A percentile compares a stretch with the other conserved stretches of the same genome.
phyloP scores from a whole-genome alignment of 164 flowering plant species.

The Kalanchoe fedtschenkoi region DNA sequence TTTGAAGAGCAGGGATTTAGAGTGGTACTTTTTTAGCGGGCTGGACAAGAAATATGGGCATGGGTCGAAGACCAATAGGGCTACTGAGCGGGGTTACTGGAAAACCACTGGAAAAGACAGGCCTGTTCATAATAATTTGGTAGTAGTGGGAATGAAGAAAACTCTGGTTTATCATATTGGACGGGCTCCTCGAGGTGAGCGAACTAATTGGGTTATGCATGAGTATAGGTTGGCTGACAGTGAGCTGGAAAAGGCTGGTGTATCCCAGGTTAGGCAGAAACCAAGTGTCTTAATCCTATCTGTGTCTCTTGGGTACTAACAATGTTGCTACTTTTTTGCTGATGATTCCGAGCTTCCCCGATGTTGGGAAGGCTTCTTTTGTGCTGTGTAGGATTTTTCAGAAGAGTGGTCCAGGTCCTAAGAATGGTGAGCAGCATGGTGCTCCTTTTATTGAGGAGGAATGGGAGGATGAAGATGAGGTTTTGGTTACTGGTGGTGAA shows the following conservation, averaged over 20 bases:
- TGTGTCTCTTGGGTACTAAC: neutral
- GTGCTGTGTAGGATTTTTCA: slow-evolving; percentile 61
- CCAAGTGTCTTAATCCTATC: neutral
- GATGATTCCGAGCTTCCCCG: slow-evolving; percentile 8
- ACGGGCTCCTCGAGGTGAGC: neutral
- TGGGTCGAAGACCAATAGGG: slow-evolving; percentile 31
- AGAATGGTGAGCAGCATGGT: slow-evolving; percentile 64
- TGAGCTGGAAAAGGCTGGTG: neutral
- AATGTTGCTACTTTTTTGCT: neutral
- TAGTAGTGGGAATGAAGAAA: slow-evolving; percentile 14
- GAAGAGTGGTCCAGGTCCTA: slow-evolving; percentile 67
- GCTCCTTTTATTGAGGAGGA: slow-evolving; percentile 63
- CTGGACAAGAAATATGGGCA: slow-evolving; percentile 37
- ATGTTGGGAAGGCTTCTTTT: slow-evolving; percentile 39
- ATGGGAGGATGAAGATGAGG: slow-evolving; percentile 46
- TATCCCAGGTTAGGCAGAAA: neutral
- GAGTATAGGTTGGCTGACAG: neutral
- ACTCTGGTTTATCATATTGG: slow-evolving; percentile 1
- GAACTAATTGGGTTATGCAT: slow-evolving; percentile 2
- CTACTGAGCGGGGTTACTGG: slow-evolving; percentile 38
- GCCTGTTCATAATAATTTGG: slow-evolving; percentile 16
- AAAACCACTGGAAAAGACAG: slow-evolving; percentile 38
- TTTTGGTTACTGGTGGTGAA: slow-evolving; percentile 19
- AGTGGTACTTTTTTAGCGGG: slow-evolving; percentile 39
- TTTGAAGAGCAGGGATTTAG: slow-evolving; percentile 30